Conservation (phyloP, 768 basidiomycete genomes). For the Suillus fuscotomentosus region DNA sequence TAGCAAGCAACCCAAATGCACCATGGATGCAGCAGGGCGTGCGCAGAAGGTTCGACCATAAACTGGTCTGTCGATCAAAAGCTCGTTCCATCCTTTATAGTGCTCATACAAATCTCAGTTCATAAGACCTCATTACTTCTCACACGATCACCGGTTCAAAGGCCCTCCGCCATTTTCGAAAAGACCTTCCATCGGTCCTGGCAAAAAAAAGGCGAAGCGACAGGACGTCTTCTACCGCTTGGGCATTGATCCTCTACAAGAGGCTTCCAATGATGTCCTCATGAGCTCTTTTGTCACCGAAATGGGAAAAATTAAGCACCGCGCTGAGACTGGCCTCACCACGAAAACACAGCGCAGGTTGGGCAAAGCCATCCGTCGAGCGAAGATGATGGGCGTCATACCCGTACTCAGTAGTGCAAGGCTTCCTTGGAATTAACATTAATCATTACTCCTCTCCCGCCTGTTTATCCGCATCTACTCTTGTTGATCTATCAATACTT, state of each 20-base stretch:
- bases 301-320: slow-evolving; percentile 79
- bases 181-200: slow-evolving; percentile 53
- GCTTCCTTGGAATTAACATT: slow-evolving; percentile 11
- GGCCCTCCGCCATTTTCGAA: slow-evolving; percentile 19
- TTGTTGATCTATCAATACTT: not conserved
- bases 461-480: not conserved
- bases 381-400: slow-evolving; percentile 89
- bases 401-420: slow-evolving; percentile 43
- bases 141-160: slow-evolving; percentile 36
- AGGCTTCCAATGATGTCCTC: slow-evolving; percentile 59
- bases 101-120: slow-evolving; percentile 34
- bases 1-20: slow-evolving; percentile 9
- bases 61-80: slow-evolving; percentile 16
- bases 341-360: slow-evolving; percentile 75
- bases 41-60: slow-evolving; percentile 26
- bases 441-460: not conserved
- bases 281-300: slow-evolving; percentile 60
- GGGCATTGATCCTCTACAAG: slow-evolving; percentile 69
- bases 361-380: slow-evolving; percentile 83
- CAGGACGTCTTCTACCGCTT: slow-evolving; percentile 72
- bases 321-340: slow-evolving; percentile 70
- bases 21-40: slow-evolving; percentile 23
- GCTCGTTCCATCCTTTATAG: not conserved
- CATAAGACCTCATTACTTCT: slow-evolving; percentile 45
- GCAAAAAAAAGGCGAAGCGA: slow-evolving; percentile 48